These are phyloP conservation scores for Septoria linicola DNA, from an alignment of 2,329 filamentous ascomycete genomes.

Conservation along the genomic window DNA sequence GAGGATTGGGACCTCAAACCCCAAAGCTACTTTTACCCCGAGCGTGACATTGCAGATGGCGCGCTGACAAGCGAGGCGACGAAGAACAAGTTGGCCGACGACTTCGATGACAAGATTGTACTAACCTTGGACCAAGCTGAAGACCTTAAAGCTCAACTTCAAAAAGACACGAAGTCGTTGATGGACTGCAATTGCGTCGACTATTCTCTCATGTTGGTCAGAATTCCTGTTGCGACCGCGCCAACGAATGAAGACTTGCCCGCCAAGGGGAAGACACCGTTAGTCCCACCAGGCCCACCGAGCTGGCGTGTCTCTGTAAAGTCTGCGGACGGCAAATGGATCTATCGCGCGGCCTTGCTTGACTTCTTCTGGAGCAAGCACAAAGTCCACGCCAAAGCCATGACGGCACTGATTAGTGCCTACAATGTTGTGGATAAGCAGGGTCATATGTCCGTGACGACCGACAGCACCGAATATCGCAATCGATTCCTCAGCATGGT, in stretches of 20 bases:
- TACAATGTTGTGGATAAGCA: slow-evolving; percentile 60
- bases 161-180: slow-evolving; percentile 63
- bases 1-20: slow-evolving; percentile 75
- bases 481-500: slow-evolving; percentile 57
- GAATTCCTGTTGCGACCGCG: slow-evolving; percentile 45
- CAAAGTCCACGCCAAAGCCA: slow-evolving; percentile 62
- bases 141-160: slow-evolving; percentile 55
- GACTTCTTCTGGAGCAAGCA: slow-evolving; percentile 81
- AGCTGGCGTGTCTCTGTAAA: slow-evolving; percentile 62
- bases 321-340: slow-evolving; percentile 63
- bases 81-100: slow-evolving; percentile 64
- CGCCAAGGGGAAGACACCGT: slow-evolving; percentile 26
- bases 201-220: slow-evolving; percentile 71
- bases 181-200: slow-evolving; percentile 66
- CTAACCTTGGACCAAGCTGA: slow-evolving; percentile 57
- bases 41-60: slow-evolving; percentile 67
- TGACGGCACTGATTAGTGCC: slow-evolving; percentile 61
- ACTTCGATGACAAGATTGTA: slow-evolving; percentile 65
- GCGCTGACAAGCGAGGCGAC: slow-evolving; percentile 63
- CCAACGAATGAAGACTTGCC: slow-evolving; percentile 11
- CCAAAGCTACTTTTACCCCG: slow-evolving; percentile 71
- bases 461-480: slow-evolving; percentile 66
- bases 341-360: slow-evolving; percentile 66
- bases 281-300: slow-evolving; percentile 34
- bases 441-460: slow-evolving; percentile 74